phyloP scores from a whole-genome alignment of 148 eudicot species.

The Fallopia convolvulus region DNA sequence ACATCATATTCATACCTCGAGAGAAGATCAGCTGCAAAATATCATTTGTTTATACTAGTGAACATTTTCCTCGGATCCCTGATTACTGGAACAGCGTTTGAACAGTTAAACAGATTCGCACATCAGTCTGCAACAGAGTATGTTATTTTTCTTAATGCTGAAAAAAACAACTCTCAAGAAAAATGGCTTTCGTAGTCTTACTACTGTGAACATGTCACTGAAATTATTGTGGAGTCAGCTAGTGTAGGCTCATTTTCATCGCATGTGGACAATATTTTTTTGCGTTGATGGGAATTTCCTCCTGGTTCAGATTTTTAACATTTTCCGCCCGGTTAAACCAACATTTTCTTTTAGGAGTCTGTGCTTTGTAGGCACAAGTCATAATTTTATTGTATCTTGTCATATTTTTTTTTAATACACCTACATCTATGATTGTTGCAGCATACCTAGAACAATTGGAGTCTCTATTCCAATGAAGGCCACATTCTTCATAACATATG shows the following conservation, averaged over 20 bases:
- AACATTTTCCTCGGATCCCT: slow-evolving; percentile 59
- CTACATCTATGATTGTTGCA: background rate
- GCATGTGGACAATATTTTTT: no score
- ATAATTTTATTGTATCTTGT: background rate
- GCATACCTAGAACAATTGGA: slow-evolving; percentile 11
- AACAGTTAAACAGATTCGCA: slow-evolving; percentile 38
- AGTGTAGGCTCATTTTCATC: background rate
- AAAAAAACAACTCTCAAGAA: background rate
- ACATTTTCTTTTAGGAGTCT: background rate
- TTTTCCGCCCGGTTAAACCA: background rate
- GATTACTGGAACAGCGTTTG: slow-evolving; percentile 50
- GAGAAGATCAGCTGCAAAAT: slow-evolving; percentile 50
- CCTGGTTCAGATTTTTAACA: background rate
- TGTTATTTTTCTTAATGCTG: slow-evolving; percentile 12
- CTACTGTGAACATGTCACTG: background rate
- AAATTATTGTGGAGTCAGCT: background rate
- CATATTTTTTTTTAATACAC: background rate
- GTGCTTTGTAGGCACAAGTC: background rate
- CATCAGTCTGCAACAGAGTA: slow-evolving; percentile 55
- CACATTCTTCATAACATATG: slow-evolving; percentile 12
- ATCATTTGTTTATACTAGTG: slow-evolving; percentile 51
- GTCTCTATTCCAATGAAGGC: slow-evolving; percentile 14
- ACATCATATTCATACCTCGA: slow-evolving; percentile 43
- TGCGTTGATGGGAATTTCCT: background rate
- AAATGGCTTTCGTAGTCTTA: background rate